Conservation (phyloP, 2,329 filamentous ascomycete genomes). For the Emmonsiellopsis sp. region DNA sequence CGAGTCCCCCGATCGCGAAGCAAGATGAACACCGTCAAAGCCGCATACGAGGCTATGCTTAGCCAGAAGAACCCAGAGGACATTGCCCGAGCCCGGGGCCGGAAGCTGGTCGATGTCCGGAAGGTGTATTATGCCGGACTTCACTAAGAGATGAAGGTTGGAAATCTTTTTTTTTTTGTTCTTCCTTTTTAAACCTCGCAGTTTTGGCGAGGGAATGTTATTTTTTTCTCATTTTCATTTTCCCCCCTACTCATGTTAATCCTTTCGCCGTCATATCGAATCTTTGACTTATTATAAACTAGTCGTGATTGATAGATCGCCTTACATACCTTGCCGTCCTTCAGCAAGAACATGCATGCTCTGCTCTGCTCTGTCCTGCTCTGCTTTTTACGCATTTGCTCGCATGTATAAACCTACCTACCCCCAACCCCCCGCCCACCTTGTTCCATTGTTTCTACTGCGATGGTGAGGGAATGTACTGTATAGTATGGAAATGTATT, state of each 20-base stretch:
- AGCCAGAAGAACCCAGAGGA: slow-evolving; percentile 81
- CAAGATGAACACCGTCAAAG: slow-evolving; percentile 97
- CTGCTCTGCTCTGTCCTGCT: background rate
- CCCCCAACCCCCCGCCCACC: too few relatives aligned
- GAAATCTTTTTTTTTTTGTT: slow-evolving; percentile 12
- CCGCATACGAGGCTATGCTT: slow-evolving; percentile 70
- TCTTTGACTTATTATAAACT: slow-evolving; percentile 2
- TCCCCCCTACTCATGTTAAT: background rate
- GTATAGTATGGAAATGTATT: slow-evolving; percentile 7
- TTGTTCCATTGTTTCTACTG: background rate
- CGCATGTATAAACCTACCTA: background rate
- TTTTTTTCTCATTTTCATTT: background rate
- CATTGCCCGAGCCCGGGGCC: slow-evolving; percentile 78
- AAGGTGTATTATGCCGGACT: slow-evolving; percentile 92
- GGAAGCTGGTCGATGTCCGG: slow-evolving; percentile 90
- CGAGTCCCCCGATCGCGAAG: slow-evolving; percentile 77
- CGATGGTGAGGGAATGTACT: slow-evolving; percentile 3
- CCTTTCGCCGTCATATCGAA: background rate
- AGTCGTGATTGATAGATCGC: background rate
- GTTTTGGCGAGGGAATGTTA: background rate
- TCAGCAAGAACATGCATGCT: background rate
- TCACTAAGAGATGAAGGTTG: slow-evolving; percentile 3
- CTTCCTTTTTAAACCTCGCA: slow-evolving; percentile 6
- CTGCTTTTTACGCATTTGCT: background rate
- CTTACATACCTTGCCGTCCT: too few relatives aligned